Evolutionary conservation across 495 filamentous ascomycete species (phyloP).

Genomic region (Aspergillus olivimuriae): DNA sequence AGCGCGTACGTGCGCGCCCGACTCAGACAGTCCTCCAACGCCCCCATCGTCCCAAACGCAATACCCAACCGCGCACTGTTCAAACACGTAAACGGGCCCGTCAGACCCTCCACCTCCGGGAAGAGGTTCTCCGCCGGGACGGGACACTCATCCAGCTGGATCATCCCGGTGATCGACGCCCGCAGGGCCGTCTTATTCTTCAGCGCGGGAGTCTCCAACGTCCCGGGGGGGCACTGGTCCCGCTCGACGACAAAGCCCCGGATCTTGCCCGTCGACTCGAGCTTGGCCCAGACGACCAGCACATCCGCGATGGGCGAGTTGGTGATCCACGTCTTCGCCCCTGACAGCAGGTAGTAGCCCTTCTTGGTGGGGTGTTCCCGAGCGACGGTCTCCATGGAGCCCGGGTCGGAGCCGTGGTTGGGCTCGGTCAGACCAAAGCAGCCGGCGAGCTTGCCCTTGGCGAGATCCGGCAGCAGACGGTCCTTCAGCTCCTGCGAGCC

Average conservation of each 20-base stretch:
- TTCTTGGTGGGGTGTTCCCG: constrained; percentile 82
- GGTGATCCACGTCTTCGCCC: constrained; percentile 97
- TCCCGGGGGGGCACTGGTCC: constrained; percentile 72
- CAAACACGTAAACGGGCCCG: constrained; percentile 86
- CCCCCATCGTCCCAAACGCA: constrained; percentile 87
- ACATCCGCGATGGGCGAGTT: constrained; percentile 94
- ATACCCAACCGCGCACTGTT: constrained; percentile 93
- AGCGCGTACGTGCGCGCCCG: constrained; percentile 81
- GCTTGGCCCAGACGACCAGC: constrained; percentile 89
- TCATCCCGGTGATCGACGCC: constrained; percentile 96
- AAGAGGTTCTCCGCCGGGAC: constrained; percentile 93
- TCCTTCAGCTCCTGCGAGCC: constrained; percentile 88
- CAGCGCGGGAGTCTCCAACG: constrained; percentile 84
- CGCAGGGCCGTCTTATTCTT: constrained; percentile 94
- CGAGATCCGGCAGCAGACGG: constrained; percentile 74
- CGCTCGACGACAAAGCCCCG: constrained; percentile 89
- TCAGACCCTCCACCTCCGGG: constrained; percentile 79
- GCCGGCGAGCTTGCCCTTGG: constrained; percentile 79
- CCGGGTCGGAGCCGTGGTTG: constrained; percentile 95
- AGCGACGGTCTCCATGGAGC: constrained; percentile 88
- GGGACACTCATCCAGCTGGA: constrained; percentile 85
- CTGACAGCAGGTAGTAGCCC: constrained; percentile 73
- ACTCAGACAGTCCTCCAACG: constrained; percentile 81
- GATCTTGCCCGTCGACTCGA: constrained; percentile 86
- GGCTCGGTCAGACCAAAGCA: constrained; percentile 96